A percentile compares a stretch with the other conserved stretches of the same genome.
These are phyloP conservation scores for Aureobasidium sp. DNA, from an alignment of 2,329 filamentous ascomycete species.

Conservation along the genomic window DNA sequence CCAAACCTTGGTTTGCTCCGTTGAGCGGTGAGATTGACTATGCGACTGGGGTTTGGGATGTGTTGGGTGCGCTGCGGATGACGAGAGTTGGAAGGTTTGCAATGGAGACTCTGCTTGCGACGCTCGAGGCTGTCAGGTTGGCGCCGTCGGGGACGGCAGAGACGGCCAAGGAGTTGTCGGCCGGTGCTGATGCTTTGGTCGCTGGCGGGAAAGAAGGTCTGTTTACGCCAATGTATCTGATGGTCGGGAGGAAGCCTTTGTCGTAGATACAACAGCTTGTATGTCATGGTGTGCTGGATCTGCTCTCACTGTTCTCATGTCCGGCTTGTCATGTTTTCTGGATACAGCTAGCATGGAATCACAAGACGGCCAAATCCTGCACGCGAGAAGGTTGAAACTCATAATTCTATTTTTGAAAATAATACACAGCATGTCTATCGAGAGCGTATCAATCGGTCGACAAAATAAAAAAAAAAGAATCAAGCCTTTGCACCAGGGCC, in stretches of 20 bases:
- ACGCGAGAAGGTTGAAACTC: too few relatives aligned
- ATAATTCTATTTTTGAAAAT: too few relatives aligned
- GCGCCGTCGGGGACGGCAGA: constrained; percentile 82
- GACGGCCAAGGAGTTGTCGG: constrained; percentile 82
- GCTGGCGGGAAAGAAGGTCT: constrained; percentile 80
- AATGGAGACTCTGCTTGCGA: constrained; percentile 70
- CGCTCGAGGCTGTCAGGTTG: constrained; percentile 65
- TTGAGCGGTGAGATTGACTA: constrained; percentile 78
- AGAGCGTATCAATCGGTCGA: too few relatives aligned
- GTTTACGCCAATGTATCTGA: constrained; percentile 98
- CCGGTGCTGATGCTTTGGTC: constrained; percentile 77
- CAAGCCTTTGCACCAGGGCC: neutral
- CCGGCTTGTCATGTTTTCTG: too few relatives aligned
- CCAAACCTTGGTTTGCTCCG: constrained; percentile 89
- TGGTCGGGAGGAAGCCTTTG: constrained; percentile 79
- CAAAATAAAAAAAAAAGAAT: too few relatives aligned
- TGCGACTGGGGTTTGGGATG: constrained; percentile 67
- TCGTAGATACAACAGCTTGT: neutral
- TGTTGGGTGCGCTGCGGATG: constrained; percentile 81
- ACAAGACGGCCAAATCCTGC: too few relatives aligned
- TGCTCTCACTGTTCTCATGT: neutral
- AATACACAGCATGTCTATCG: too few relatives aligned
- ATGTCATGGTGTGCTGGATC: constrained; percentile 21
- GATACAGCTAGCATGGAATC: too few relatives aligned
- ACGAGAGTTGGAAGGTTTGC: constrained; percentile 71